A percentile compares a stretch with the other conserved stretches of the same genome.
These are phyloP conservation scores for Pichia terricola DNA, from an alignment of 1,139 yeast genomes.

Conservation along the genomic window DNA sequence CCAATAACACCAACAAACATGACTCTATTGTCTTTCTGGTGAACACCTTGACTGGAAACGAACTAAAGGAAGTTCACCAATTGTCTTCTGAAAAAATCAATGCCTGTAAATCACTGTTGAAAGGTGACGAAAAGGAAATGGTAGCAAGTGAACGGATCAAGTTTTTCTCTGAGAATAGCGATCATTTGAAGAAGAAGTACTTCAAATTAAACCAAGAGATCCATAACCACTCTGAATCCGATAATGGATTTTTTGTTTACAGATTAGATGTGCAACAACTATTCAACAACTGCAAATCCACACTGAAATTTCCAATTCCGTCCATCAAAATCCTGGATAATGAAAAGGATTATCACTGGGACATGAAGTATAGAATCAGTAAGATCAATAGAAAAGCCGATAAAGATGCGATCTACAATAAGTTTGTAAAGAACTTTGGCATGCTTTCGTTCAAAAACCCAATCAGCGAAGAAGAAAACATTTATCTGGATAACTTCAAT, in stretches of 20 bases:
- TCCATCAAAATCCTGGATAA: conserved; percentile 16
- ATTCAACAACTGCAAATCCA: conserved; percentile 16
- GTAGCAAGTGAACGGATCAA: conserved; percentile 13
- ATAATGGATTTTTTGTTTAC: conserved; percentile 16
- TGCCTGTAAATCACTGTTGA: conserved; percentile 3
- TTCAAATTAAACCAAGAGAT: conserved; percentile 10
- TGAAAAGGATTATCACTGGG: conserved; percentile 17
- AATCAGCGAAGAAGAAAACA: conserved; percentile 18
- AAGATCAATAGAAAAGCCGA: conserved; percentile 11
- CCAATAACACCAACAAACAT: neutral
- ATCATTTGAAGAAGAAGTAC: conserved; percentile 8
- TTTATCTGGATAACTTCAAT: conserved; percentile 13
- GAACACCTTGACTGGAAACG: conserved; percentile 8
- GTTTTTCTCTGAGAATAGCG: conserved; percentile 7
- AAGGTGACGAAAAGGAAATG: neutral
- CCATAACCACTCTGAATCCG: conserved; percentile 8
- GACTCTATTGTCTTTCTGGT: conserved; percentile 8
- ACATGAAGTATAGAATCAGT: conserved; percentile 17
- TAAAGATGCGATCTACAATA: conserved; percentile 7
- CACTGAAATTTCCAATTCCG: conserved; percentile 20
- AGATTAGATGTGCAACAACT: conserved; percentile 19
- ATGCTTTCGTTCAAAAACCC: conserved; percentile 9
- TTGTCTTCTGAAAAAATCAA: conserved; percentile 10
- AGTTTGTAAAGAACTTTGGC: conserved; percentile 21
- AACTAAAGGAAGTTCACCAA: conserved; percentile 10